Base-by-base conservation (phyloP, 2,329 filamentous ascomycete genomes). In the Phoma sp. region DNA sequence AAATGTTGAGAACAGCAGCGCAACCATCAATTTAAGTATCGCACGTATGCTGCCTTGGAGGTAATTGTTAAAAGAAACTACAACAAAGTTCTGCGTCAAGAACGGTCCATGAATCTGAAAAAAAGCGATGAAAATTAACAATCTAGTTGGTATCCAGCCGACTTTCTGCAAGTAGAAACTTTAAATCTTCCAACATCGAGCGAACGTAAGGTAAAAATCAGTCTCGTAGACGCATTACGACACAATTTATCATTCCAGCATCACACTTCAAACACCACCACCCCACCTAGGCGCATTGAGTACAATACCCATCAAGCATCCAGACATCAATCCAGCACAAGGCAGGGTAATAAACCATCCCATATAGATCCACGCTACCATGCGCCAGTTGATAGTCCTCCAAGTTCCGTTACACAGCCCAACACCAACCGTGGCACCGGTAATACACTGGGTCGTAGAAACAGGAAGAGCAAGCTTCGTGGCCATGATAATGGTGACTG, bases 401-500 rank as follows among this genome's bases (percentile, higher is more conserved):
- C 65, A 68, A 7, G 63, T 68, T 25, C 69, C 65, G 24, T 69
- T 71, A 58, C 68, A 71, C 8, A 72, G 61, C 25, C 68, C 70
- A 2, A 72, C 69, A 54, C 67, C 70, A 9, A 71, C 65, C 7
- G 67, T 72, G 5, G 70, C 67, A 23, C 70, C 70, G 36, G 62
- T 66, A 27, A 72, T 69, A 24, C 86, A 88, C 74, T 87, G 85
- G 0, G 85, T 86, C 2, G 86, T 88, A 0, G 85, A 71, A 8
- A 71, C 61, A 7, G 67, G 68, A 0, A 89, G 81, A 47, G 82
- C 77, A 14, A 87, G 79, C 52, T 84, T 83, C 1, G 86, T 87
- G 45, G 86, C 86, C 62, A 89, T 70, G 47, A 89, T 82, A 58
- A 89, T 80, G 18, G 86, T 87, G 60, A 85, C 79, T 30, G 84